Evolutionary conservation across 768 basidiomycete species (phyloP).

Genomic region (Leucogyrophana mollusca): DNA sequence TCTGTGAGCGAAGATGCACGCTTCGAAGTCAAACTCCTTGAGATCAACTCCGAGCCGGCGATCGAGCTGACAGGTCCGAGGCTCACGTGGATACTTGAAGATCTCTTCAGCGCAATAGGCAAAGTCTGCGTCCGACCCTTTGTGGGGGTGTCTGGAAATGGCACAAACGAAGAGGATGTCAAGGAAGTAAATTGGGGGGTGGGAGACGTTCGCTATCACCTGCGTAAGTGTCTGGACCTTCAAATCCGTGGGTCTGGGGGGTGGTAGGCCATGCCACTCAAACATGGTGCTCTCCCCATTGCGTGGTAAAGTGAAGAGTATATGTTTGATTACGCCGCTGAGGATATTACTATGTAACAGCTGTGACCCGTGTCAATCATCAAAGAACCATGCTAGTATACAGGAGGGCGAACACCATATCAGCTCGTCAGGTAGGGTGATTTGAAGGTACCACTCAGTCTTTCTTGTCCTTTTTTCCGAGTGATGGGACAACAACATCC

Average conservation of each 20-base stretch:
- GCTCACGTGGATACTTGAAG: constrained; percentile 76
- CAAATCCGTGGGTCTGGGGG: constrained; percentile 37
- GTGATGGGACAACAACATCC: too few species aligned
- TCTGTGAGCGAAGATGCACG: constrained; percentile 17
- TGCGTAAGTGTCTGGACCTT: constrained; percentile 70
- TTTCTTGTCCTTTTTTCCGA: too few species aligned
- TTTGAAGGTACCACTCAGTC: too few species aligned
- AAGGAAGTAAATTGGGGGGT: constrained; percentile 39
- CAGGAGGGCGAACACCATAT: too few species aligned
- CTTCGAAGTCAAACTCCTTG: constrained; percentile 73
- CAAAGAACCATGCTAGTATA: too few species aligned
- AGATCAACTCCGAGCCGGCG: constrained; percentile 94
- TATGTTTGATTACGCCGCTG: too few species aligned
- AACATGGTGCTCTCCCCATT: too few species aligned
- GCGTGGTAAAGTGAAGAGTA: too few species aligned
- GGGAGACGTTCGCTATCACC: constrained; percentile 49
- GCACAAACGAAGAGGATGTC: too few species aligned
- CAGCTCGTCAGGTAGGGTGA: too few species aligned
- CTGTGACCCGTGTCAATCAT: too few species aligned
- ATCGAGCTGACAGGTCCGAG: constrained; percentile 90
- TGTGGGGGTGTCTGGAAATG: constrained; percentile 6
- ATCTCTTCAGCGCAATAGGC: constrained; percentile 73
- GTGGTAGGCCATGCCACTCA: constrained; percentile 6
- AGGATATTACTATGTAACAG: too few species aligned
- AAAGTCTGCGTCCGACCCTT: constrained; percentile 72